phyloP scores from a whole-genome alignment of 371 early-diverging fungal genomes.

The Syncephalastrum racemosum region DNA sequence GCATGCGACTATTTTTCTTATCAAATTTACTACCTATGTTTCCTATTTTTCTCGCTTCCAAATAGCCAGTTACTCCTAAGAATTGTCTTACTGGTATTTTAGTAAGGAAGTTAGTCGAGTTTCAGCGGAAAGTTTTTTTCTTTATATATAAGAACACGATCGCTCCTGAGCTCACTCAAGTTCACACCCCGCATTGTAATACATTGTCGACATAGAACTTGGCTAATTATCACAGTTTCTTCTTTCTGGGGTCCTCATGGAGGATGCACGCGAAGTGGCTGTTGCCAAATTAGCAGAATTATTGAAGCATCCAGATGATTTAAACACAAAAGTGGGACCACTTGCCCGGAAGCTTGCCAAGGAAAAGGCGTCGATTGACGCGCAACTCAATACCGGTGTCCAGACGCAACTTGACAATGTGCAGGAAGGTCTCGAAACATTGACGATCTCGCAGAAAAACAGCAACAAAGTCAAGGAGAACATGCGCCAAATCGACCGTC shows the following conservation, averaged over 20 bases:
- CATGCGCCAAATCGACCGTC: constrained; percentile 77
- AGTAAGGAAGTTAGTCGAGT: too few species aligned
- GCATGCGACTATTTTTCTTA: too few species aligned
- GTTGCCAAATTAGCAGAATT: constrained; percentile 56
- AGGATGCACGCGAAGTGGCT: constrained; percentile 54
- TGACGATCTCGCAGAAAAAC: constrained; percentile 66
- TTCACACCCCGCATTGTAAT: too few species aligned
- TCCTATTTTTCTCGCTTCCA: too few species aligned
- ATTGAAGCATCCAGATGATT: constrained; percentile 92
- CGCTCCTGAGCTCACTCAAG: too few species aligned
- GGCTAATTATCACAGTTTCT: background rate
- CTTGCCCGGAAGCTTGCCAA: constrained; percentile 79
- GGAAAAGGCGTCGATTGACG: constrained; percentile 93
- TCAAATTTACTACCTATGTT: too few species aligned
- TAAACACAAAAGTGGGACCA: constrained; percentile 78
- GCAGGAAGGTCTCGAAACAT: constrained; percentile 81
- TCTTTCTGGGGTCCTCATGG: constrained; percentile 26
- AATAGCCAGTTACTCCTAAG: too few species aligned
- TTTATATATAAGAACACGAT: too few species aligned
- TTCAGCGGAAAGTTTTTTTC: too few species aligned
- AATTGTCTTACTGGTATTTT: too few species aligned
- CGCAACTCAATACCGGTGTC: constrained; percentile 91
- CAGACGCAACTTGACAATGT: constrained; percentile 92
- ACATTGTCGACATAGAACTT: background rate
- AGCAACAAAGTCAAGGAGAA: constrained; percentile 68